These are phyloP conservation scores for Scedosporium aurantiacum DNA, from an alignment of 2,329 filamentous ascomycete species.

Conservation along the genomic window DNA sequence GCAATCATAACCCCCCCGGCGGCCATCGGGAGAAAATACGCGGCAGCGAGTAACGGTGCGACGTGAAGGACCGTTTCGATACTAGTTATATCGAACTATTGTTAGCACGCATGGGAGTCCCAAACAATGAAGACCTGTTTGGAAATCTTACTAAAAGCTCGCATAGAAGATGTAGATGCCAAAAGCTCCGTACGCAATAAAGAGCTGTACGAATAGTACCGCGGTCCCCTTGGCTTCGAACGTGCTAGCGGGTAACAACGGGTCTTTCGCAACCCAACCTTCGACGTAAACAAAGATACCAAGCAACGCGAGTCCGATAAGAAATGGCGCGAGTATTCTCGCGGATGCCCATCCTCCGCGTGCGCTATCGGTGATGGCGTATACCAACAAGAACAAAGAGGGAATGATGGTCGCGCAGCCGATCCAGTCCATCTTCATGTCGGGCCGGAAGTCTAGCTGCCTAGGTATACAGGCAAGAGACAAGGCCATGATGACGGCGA, in stretches of 20 bases:
- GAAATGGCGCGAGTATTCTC: slow-evolving; percentile 51
- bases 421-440: too few relatives aligned
- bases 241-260: slow-evolving; percentile 52
- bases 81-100: slow-evolving; percentile 17
- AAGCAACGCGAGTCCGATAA: slow-evolving; percentile 44
- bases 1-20: slow-evolving; percentile 47
- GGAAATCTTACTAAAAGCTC: slow-evolving; percentile 44
- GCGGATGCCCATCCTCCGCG: slow-evolving; percentile 51
- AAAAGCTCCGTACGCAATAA: slow-evolving; percentile 41
- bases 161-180: slow-evolving; percentile 53
- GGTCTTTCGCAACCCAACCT: slow-evolving; percentile 45
- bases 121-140: not conserved
- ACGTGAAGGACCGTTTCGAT: slow-evolving; percentile 41
- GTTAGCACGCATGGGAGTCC: not conserved
- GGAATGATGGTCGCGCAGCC: too few relatives aligned
- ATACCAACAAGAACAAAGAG: too few relatives aligned
- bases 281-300: slow-evolving; percentile 49
- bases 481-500: slow-evolving; percentile 34
- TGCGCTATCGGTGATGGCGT: slow-evolving; percentile 14
- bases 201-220: slow-evolving; percentile 40
- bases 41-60: slow-evolving; percentile 41
- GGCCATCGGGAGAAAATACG: slow-evolving; percentile 48
- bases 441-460: slow-evolving; percentile 11
- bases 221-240: slow-evolving; percentile 53
- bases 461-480: slow-evolving; percentile 25